These are phyloP conservation scores for Coniferiporia sulphurascens DNA, from an alignment of 1,284 basidiomycete species.

Conservation along the genomic window DNA sequence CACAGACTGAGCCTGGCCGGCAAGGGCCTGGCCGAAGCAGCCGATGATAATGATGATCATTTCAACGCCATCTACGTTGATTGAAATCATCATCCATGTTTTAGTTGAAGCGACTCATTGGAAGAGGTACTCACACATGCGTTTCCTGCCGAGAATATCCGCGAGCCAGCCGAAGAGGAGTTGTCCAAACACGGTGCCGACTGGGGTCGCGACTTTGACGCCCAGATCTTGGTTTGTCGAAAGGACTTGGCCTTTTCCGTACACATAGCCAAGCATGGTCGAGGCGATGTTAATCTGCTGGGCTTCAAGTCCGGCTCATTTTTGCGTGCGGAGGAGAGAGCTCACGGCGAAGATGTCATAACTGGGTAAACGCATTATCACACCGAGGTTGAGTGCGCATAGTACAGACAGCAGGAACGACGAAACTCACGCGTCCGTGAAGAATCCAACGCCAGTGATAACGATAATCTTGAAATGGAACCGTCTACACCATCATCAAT, in stretches of 20 bases:
- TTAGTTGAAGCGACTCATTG: not conserved
- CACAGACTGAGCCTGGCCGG: constrained; percentile 49
- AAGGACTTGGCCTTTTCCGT: constrained; percentile 36
- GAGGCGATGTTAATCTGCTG: constrained; percentile 48
- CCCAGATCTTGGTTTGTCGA: constrained; percentile 56
- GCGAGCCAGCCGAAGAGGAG: constrained; percentile 70
- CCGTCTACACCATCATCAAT: constrained; percentile 23
- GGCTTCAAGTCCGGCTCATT: not conserved
- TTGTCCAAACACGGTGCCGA: constrained; percentile 49
- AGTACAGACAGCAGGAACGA: not conserved
- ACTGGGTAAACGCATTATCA: constrained; percentile 21
- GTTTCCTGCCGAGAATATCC: constrained; percentile 66
- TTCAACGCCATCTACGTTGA: constrained; percentile 51
- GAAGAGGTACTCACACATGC: constrained; percentile 52
- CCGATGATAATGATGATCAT: constrained; percentile 52
- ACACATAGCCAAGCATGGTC: constrained; percentile 54
- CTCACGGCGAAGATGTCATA: constrained; percentile 40
- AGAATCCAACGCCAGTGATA: constrained; percentile 78
- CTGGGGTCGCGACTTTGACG: constrained; percentile 57
- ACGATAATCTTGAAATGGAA: constrained; percentile 67
- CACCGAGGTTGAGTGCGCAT: not conserved
- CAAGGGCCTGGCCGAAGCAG: constrained; percentile 43
- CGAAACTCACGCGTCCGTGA: constrained; percentile 66
- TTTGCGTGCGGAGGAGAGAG: not conserved
- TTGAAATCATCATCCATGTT: constrained; percentile 22